Evolutionary conservation across 1,284 basidiomycete genomes (phyloP).

Genomic region (Pseudozyma thailandica): DNA sequence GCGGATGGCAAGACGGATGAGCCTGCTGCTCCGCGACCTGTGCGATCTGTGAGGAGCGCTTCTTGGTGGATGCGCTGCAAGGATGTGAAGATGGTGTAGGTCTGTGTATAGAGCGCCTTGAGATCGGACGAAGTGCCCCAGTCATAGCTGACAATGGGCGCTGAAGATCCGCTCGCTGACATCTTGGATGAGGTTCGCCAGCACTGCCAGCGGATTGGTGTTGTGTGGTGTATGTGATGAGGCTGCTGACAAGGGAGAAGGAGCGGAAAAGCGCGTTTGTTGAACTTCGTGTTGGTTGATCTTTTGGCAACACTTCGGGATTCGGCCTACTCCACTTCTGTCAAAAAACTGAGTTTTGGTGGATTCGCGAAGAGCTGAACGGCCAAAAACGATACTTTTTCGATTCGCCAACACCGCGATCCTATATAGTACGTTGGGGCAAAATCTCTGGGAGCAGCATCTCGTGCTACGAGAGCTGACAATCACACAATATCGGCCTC

Average conservation of each 20-base stretch:
- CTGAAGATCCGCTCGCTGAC: constrained; percentile 12
- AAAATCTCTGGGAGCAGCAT: no score
- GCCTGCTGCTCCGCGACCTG: constrained; percentile 13
- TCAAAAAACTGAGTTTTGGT: no score
- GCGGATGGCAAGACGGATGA: constrained; percentile 40
- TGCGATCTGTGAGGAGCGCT: constrained; percentile 22
- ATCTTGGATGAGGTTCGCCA: constrained; percentile 6
- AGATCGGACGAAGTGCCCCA: constrained; percentile 49
- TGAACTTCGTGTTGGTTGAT: constrained; percentile 18
- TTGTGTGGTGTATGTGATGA: neutral
- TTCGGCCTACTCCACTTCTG: constrained; percentile 11
- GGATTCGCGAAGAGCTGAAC: no score
- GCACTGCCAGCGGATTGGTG: neutral
- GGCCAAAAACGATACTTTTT: no score
- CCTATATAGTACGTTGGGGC: no score
- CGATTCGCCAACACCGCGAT: no score
- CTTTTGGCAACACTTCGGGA: constrained; percentile 7
- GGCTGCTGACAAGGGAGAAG: neutral
- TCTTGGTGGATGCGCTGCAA: constrained; percentile 55
- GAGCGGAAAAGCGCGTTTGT: constrained; percentile 1
- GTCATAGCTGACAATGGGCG: constrained; percentile 42
- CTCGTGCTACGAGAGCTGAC: no score
- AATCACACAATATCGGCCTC: no score
- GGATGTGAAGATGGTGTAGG: constrained; percentile 62
- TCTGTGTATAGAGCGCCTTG: constrained; percentile 55